These are phyloP conservation scores for Aspergillus sp. DNA, from an alignment of 2,329 filamentous ascomycete genomes.

Conservation along the genomic window DNA sequence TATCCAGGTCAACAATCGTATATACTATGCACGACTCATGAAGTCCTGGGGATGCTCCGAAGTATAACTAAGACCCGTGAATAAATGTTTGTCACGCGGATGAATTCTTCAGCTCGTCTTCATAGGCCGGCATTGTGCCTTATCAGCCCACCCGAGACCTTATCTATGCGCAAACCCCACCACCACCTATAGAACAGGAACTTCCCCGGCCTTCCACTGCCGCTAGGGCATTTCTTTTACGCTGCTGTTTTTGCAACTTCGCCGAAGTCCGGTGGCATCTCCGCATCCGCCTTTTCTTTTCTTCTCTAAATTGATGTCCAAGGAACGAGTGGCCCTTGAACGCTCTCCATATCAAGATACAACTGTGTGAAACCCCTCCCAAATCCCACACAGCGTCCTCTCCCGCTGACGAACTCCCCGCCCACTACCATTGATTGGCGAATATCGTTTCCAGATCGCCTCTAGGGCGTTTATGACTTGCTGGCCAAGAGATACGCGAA, in stretches of 20 bases:
- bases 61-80: background rate
- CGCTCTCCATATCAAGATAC: background rate
- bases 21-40: background rate
- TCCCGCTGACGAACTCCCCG: background rate
- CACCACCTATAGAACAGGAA: slow-evolving; percentile 17
- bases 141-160: slow-evolving; percentile 23
- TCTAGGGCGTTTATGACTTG: slow-evolving; percentile 19
- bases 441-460: slow-evolving; percentile 12
- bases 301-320: background rate
- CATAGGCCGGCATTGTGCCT: slow-evolving; percentile 21
- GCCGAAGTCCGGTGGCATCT: slow-evolving; percentile 7
- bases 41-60: background rate
- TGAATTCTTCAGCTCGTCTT: slow-evolving; percentile 6
- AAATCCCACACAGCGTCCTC: background rate
- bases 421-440: slow-evolving; percentile 18
- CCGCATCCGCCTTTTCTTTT: slow-evolving; percentile 10
- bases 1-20: background rate
- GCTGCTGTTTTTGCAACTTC: slow-evolving; percentile 14
- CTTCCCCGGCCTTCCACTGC: slow-evolving; percentile 21
- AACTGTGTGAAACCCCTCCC: background rate
- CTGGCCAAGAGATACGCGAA: slow-evolving; percentile 18
- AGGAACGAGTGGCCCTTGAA: background rate
- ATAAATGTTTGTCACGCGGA: slow-evolving; percentile 6
- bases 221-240: slow-evolving; percentile 5
- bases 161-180: slow-evolving; percentile 21